Conservation (phyloP, 2,329 filamentous ascomycete species). For the Aspergillus sp. region DNA sequence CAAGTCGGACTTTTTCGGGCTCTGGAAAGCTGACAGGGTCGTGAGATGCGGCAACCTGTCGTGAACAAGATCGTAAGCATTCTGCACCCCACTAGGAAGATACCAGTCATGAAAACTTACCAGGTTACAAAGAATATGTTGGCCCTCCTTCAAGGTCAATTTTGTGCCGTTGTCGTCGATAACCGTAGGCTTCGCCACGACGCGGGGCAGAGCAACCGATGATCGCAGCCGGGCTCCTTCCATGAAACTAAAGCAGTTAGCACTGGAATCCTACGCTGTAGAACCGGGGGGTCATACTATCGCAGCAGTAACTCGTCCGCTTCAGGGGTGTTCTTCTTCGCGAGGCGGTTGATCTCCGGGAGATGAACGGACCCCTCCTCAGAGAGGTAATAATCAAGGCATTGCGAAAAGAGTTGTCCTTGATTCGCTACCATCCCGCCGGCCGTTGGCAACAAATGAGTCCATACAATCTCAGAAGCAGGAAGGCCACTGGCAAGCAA, state of each 20-base stretch:
- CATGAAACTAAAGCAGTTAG: slow-evolving; percentile 32
- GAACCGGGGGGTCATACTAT: slow-evolving; percentile 38
- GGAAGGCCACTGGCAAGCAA: slow-evolving; percentile 48
- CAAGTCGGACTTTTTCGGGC: slow-evolving; percentile 53
- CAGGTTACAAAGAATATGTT: slow-evolving; percentile 36
- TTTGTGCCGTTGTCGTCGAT: slow-evolving; percentile 34
- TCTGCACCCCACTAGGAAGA: background rate
- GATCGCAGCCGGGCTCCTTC: slow-evolving; percentile 39
- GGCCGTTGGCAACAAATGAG: slow-evolving; percentile 57
- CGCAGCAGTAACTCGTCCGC: slow-evolving; percentile 50
- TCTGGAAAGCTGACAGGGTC: slow-evolving; percentile 38
- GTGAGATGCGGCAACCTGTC: slow-evolving; percentile 32
- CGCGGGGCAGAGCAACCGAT: slow-evolving; percentile 36
- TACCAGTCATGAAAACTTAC: slow-evolving; percentile 20
- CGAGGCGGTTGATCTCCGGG: slow-evolving; percentile 47
- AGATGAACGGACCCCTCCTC: slow-evolving; percentile 49
- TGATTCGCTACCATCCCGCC: slow-evolving; percentile 57
- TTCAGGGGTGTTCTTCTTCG: slow-evolving; percentile 42
- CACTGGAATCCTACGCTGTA: background rate
- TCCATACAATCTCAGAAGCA: slow-evolving; percentile 53
- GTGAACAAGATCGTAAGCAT: background rate
- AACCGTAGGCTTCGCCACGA: slow-evolving; percentile 30
- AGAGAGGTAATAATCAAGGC: slow-evolving; percentile 56
- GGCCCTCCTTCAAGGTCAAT: slow-evolving; percentile 32
- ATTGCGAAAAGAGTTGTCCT: slow-evolving; percentile 57